Evolutionary conservation across 148 eudicot genomes (phyloP).

Genomic region (Chenopodium berlandieri): DNA sequence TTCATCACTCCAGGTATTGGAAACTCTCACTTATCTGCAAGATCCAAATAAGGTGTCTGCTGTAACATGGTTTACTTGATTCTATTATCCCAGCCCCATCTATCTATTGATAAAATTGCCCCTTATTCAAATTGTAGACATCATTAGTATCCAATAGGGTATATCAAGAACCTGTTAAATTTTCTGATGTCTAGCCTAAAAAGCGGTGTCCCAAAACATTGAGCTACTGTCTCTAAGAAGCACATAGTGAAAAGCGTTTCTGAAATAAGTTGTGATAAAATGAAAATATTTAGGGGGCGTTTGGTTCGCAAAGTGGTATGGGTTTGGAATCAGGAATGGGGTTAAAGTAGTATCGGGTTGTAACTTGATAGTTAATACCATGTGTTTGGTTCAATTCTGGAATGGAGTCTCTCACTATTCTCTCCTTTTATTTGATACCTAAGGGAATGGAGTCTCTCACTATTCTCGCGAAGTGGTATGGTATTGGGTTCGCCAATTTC

Average conservation of each 20-base stretch:
- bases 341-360: too few relatives aligned
- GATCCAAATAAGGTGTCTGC: slow-evolving; percentile 76
- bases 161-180: background rate
- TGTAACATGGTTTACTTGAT: background rate
- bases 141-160: background rate
- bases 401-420: too few relatives aligned
- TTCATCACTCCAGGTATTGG: slow-evolving; percentile 61
- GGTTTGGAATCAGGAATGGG: too few relatives aligned
- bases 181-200: background rate
- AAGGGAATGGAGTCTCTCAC: too few relatives aligned
- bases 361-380: too few relatives aligned
- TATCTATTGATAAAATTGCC: background rate
- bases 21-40: slow-evolving; percentile 88
- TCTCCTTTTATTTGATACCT: too few relatives aligned
- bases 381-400: too few relatives aligned
- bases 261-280: background rate
- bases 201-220: background rate
- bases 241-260: background rate
- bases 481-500: too few relatives aligned
- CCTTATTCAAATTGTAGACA: background rate
- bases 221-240: too few relatives aligned
- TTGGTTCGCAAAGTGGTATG: too few relatives aligned
- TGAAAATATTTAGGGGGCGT: background rate
- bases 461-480: too few relatives aligned
- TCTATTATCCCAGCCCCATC: background rate